A percentile compares a stretch with the other conserved stretches of the same genome.
Conservation (phyloP, 768 basidiomycete species). For the Lentinus tigrinus region DNA sequence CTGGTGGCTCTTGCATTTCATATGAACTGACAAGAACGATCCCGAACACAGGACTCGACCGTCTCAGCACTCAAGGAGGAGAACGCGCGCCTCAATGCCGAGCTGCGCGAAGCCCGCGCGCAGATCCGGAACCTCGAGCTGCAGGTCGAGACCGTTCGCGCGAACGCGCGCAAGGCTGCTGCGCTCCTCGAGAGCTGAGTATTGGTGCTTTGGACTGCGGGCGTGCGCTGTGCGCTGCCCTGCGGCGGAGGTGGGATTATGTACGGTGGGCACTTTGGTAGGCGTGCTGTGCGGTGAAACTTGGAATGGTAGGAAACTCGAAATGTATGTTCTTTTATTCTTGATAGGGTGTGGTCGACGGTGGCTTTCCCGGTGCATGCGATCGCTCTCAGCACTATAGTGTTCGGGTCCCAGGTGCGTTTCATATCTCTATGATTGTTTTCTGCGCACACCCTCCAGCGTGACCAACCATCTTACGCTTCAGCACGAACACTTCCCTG, state of each 20-base stretch:
- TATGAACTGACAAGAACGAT: conserved; percentile 5
- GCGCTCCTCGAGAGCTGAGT: conserved; percentile 46
- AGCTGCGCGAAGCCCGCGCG: conserved; percentile 77
- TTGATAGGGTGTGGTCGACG: background rate
- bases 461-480: too few species aligned
- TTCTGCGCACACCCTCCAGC: too few species aligned
- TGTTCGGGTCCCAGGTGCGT: too few species aligned
- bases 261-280: background rate
- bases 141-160: conserved; percentile 72
- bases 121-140: conserved; percentile 83
- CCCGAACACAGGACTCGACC: conserved; percentile 15
- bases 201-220: background rate
- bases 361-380: too few species aligned
- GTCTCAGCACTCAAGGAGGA: conserved; percentile 44
- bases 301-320: background rate
- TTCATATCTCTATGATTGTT: too few species aligned
- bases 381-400: too few species aligned
- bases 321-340: background rate
- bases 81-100: conserved; percentile 58
- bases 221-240: background rate
- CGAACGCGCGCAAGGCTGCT: conserved; percentile 76
- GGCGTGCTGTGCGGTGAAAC: background rate
- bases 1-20: conserved; percentile 4
- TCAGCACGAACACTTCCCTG: too few species aligned
- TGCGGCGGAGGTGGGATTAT: background rate